Percentiles rank a stretch among this genome's conserved stretches.
phyloP scores from a whole-genome alignment of 768 basidiomycete species.

The Kwoniella sp. region DNA sequence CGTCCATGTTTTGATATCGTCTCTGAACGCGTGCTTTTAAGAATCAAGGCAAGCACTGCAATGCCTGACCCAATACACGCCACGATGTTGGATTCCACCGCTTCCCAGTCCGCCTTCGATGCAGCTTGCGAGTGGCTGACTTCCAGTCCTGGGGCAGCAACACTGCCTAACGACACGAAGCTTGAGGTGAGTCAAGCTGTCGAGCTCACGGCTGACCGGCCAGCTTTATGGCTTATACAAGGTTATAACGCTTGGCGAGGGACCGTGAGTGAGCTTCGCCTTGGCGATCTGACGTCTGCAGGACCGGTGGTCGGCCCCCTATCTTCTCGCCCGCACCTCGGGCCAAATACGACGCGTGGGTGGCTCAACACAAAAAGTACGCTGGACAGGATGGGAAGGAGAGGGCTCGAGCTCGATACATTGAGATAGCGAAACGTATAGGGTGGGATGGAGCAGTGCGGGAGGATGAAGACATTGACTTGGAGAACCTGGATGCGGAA shows the following conservation, averaged over 20 bases:
- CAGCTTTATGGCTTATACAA: conserved; percentile 48
- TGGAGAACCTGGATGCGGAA: conserved; percentile 12
- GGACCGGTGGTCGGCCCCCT: conserved; percentile 34
- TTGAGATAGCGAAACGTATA: conserved; percentile 31
- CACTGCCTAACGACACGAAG: conserved; percentile 39
- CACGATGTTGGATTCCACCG: too few species aligned
- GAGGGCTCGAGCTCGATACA: conserved; percentile 32
- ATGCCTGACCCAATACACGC: too few species aligned
- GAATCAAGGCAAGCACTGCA: too few species aligned
- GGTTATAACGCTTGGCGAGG: conserved; percentile 17
- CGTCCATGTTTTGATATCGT: neutral
- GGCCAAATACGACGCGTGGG: conserved; percentile 48
- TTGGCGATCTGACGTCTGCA: conserved; percentile 1
- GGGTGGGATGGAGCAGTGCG: conserved; percentile 30
- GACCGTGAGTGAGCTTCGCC: conserved; percentile 30
- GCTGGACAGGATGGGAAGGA: neutral
- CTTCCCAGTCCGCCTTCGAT: conserved; percentile 21
- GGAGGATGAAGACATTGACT: conserved; percentile 17
- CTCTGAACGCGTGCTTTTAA: too few species aligned
- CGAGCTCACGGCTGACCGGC: neutral
- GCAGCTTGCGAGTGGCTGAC: conserved; percentile 38
- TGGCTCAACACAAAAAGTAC: conserved; percentile 15
- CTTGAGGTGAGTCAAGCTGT: conserved; percentile 33
- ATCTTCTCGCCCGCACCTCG: conserved; percentile 40
- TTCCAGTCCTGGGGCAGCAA: conserved; percentile 37